phyloP scores from a whole-genome alignment of 345 rosid genomes.

The Microthlaspi erraticum region DNA sequence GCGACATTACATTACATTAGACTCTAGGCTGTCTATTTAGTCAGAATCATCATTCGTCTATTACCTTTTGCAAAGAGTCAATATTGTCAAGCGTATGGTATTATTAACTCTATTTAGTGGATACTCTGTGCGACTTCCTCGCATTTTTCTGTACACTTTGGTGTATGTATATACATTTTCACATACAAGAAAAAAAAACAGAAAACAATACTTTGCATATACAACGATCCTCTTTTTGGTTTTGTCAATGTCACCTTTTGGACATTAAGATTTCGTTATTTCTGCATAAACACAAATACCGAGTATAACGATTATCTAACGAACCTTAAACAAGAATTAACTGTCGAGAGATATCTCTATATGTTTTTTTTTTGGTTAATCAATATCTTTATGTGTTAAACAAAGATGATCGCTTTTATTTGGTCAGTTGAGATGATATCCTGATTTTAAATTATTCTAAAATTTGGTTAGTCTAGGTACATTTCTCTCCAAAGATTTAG shows the following conservation, averaged over 20 bases:
- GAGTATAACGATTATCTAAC: too few species aligned
- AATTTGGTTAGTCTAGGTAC: too few species aligned
- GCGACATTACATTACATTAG: constrained; percentile 23
- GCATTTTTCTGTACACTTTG: constrained; percentile 2
- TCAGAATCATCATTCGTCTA: constrained; percentile 29
- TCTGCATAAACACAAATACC: too few species aligned
- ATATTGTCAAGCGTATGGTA: constrained; percentile 35
- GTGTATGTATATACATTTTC: constrained; percentile 10
- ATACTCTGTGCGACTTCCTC: constrained; percentile 2
- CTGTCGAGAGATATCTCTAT: too few species aligned
- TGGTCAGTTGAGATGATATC: too few species aligned
- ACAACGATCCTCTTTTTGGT: neutral
- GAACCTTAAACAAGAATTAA: too few species aligned
- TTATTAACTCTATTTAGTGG: constrained; percentile 32
- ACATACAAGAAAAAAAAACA: neutral
- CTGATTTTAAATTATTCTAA: too few species aligned
- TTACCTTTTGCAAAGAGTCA: constrained; percentile 36
- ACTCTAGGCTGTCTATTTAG: constrained; percentile 14
- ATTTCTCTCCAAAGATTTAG: too few species aligned
- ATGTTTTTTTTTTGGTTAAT: too few species aligned
- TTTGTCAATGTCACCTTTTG: constrained; percentile 20
- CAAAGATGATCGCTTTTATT: too few species aligned
- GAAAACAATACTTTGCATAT: too few species aligned
- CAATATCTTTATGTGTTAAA: too few species aligned
- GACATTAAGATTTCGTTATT: constrained; percentile 1